Conservation (phyloP, 805 yeast species). For the Ogataea thermomethanolica region DNA sequence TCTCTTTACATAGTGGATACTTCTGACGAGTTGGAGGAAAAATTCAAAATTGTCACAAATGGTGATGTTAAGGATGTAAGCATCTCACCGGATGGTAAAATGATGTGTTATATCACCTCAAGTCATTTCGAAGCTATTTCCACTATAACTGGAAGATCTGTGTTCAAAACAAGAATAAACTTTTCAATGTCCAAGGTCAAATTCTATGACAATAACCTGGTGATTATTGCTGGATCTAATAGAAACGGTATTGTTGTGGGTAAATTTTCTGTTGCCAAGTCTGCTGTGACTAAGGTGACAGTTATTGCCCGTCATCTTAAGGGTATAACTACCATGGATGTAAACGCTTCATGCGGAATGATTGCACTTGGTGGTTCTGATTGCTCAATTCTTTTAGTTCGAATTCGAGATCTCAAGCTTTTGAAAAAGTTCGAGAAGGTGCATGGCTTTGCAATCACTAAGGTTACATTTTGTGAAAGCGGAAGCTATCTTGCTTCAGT, state of each 20-base stretch:
- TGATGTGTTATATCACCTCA: conserved; percentile 60
- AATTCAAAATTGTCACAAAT: conserved; percentile 49
- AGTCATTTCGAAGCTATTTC: conserved; percentile 50
- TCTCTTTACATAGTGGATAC: conserved; percentile 59
- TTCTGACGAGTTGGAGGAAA: conserved; percentile 46
- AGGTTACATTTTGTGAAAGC: conserved; percentile 63
- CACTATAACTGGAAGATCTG: conserved; percentile 43
- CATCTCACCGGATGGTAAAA: conserved; percentile 63
- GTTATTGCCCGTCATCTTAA: conserved; percentile 46
- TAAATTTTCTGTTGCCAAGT: conserved; percentile 41
- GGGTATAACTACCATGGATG: conserved; percentile 55
- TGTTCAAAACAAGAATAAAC: conserved; percentile 27
- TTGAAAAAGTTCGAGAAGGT: conserved; percentile 53
- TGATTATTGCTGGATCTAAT: conserved; percentile 43
- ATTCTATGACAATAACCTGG: conserved; percentile 33
- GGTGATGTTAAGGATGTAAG: conserved; percentile 61
- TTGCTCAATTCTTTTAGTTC: conserved; percentile 57
- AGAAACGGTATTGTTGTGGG: conserved; percentile 43
- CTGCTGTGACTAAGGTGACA: conserved; percentile 40
- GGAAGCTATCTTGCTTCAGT: conserved; percentile 67
- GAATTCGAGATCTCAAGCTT: conserved; percentile 47
- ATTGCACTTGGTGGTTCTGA: conserved; percentile 63
- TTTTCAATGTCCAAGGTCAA: conserved; percentile 31
- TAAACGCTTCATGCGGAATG: conserved; percentile 35
- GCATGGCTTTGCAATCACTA: conserved; percentile 77